Conservation (phyloP, 78 protist species). For the Dictyostelium capitatum region DNA sequence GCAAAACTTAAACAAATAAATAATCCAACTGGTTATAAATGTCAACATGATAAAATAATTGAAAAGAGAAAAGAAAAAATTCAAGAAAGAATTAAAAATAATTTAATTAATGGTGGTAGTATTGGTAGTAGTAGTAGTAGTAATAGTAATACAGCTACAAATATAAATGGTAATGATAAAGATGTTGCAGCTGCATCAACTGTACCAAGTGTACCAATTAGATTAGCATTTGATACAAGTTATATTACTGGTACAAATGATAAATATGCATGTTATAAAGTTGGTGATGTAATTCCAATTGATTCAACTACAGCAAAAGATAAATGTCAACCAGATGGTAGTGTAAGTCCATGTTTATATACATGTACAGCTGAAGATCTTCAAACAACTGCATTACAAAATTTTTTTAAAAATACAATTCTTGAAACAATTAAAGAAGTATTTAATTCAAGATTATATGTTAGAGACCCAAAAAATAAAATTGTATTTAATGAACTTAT, state of each 20-base stretch:
- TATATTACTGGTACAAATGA: not conserved
- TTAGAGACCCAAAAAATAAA: not conserved
- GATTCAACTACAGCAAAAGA: not conserved
- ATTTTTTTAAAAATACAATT: not conserved
- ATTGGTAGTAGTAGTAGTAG: not conserved
- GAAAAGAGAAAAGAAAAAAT: not conserved
- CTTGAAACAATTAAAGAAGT: not conserved
- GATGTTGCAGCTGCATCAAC: not conserved
- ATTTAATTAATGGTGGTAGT: too few species aligned
- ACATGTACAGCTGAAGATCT: not conserved
- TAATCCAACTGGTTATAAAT: not conserved
- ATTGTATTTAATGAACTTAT: not conserved
- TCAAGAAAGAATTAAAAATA: not conserved
- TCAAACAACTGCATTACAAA: not conserved
- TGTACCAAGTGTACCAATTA: not conserved
- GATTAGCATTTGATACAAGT: not conserved
- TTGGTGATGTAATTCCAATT: not conserved
- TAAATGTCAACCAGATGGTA: not conserved
- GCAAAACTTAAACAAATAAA: not conserved
- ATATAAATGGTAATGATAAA: not conserved
- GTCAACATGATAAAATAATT: conserved; percentile 6
- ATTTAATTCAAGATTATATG: not conserved
- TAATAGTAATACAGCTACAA: not conserved
- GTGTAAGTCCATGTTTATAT: not conserved
- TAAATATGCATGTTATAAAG: not conserved